Percentiles rank a stretch among this genome's conserved stretches.
Conservation (phyloP, 352 stramenopile species). For the Globisporangium takayamanum region DNA sequence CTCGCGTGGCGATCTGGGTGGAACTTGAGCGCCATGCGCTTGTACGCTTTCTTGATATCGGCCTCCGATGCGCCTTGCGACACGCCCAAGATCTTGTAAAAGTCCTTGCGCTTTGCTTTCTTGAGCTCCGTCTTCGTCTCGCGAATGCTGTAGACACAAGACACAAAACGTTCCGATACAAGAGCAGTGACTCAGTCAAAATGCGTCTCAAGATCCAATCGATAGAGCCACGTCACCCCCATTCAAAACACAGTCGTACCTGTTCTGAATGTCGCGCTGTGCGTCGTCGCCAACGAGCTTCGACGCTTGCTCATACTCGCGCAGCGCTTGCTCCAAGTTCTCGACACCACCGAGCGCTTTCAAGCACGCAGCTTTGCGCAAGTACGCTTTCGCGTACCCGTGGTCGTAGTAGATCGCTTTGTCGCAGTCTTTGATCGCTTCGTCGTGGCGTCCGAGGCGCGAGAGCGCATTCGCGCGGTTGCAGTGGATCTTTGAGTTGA, state of each 20-base stretch:
- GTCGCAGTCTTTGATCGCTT: constrained; percentile 87
- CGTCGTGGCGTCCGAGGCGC: constrained; percentile 75
- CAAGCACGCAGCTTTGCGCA: constrained; percentile 76
- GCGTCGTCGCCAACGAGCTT: constrained; percentile 81
- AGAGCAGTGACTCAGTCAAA: background rate
- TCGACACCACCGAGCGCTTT: constrained; percentile 76
- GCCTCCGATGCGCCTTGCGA: constrained; percentile 69
- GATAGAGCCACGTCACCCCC: too few species aligned
- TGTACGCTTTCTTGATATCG: constrained; percentile 99
- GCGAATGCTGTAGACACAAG: constrained; percentile 41
- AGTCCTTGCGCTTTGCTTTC: constrained; percentile 94
- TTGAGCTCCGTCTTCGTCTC: constrained; percentile 91
- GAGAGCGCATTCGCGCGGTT: constrained; percentile 88
- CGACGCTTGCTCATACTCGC: constrained; percentile 86
- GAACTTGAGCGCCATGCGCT: constrained; percentile 90
- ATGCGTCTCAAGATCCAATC: background rate
- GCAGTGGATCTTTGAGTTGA: constrained; percentile 92
- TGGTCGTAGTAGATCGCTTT: constrained; percentile 88
- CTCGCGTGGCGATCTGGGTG: constrained; percentile 94
- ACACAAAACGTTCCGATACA: background rate
- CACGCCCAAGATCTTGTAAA: constrained; percentile 92
- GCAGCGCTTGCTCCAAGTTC: constrained; percentile 86
- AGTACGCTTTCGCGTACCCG: constrained; percentile 88
- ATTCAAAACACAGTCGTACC: constrained; percentile 9
- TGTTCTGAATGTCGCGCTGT: constrained; percentile 73